Evolutionary conservation across 108 stramenopile genomes (phyloP), one percentile per base, ranked within the genome.

Genomic region (Skeletonema grethae): DNA sequence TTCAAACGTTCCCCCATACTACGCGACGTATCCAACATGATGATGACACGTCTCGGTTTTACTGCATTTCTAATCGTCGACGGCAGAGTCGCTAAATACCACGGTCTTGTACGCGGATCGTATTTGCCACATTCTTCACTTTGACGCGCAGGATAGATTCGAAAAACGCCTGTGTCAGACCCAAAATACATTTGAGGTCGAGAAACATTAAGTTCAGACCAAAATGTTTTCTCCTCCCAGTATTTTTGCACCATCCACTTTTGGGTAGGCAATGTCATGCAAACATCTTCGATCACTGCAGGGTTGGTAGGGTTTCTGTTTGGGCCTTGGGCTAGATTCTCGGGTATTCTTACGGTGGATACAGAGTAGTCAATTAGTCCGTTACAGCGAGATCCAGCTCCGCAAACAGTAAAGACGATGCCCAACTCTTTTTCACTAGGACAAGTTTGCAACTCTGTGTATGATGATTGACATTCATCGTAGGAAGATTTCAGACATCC

Each of bases 31-130:
- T 81, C 80, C 62, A 81, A 30, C 22, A 81, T 22, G 13, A 81
- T 64, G 24, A 81, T 69, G n/a, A 81, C 73, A 62, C 70, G 64
- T 13, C 73, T 65, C 16, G 80, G 73, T 61, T 69, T 69, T 15
- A 56, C 67, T 57, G 32, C 31, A 30, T 64, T 69, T 3, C 71
- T 67, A 66, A 79, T 73, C 2, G 71, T 72, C 0, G 64, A 62
- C 8, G 80, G 73, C 8, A 74, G 69, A 15, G 75, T 73, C 24
- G 85, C 85, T 36, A 85, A 75, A 64, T 93, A 90, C 92, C 92
- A 93, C 1, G 92, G 88, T 35, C 90, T 76, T 5, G 39, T 48
- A 15, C 82, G 78, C 4, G 84, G 85, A 66, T 90, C 90, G 38
- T 84, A 90, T 22, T n/a, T 45, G 9, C 85, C 83, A 59, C 86